Base-by-base conservation (phyloP, 441 rosid genomes). In the Erodium moschatum region DNA sequence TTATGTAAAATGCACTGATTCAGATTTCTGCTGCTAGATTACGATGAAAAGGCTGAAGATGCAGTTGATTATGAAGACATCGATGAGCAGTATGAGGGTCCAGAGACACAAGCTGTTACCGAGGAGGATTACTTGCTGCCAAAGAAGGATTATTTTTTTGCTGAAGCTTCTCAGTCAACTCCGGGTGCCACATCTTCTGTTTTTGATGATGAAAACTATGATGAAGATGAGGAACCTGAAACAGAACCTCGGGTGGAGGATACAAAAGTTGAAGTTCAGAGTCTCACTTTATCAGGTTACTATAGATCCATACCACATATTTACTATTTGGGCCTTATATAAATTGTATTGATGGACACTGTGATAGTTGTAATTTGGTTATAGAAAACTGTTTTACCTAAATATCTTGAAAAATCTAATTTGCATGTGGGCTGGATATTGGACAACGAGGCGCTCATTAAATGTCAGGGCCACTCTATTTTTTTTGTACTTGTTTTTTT, bases 71-170 rank as follows among this genome's bases (percentile, higher is more conserved):
- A 89, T 78, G 92, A 90, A 79, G 98, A 95, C 82, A 75, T 95
- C 71, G 99, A 95, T 70, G 99, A 95, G 85, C 88, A 85, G 73
- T 95, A 91, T 65, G 99, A 95, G 70, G 97, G 97, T 19, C 97
- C 95, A 4, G 98, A 95, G 84, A 83, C 79, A 79, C 91, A 87
- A 76, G 87, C 82, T 73, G 87, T 80, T 38, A 78, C 81, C 13
- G 97, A 91, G 84, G 99, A 90, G 85, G 97, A 89, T 72, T 81
- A 84, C 79, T 77, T 90, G 75, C 85, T 94, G 73, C 87, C 97
- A 27, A 86, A 84, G 74, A 89, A 79, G 76, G 89, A 86, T 31
- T 92, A 81, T 80, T 81, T 90, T 76, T 74, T 87, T 66, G 79
- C 89, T 62, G 79, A 80, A 70, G 79, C 81, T 77, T 73, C 92